phyloP scores from a whole-genome alignment of 106 monocot species.

The Agapanthus africanus region DNA sequence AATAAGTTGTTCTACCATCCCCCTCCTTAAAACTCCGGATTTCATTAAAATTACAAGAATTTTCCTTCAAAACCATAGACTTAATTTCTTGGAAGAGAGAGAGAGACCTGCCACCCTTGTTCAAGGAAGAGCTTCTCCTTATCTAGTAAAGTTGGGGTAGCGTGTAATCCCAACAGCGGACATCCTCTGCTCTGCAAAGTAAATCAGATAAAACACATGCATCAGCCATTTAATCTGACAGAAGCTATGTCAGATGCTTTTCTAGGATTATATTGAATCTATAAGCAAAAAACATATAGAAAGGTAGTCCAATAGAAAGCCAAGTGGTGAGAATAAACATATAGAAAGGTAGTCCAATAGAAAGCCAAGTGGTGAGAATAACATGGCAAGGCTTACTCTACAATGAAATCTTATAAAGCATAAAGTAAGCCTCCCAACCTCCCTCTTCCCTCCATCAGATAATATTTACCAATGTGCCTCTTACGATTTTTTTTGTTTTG shows the following conservation, averaged over 20 bases:
- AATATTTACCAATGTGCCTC: too few species aligned
- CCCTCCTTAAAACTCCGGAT: background rate
- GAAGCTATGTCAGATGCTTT: background rate
- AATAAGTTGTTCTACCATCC: background rate
- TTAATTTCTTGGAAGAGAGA: background rate
- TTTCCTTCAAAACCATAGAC: background rate
- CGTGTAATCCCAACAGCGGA: constrained; percentile 67
- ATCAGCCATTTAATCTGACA: constrained; percentile 3
- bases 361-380: too few species aligned
- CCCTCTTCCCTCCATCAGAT: background rate
- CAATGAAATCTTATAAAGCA: background rate
- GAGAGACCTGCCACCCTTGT: constrained; percentile 69
- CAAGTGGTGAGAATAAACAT: background rate
- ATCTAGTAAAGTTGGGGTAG: constrained; percentile 58
- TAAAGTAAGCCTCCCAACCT: background rate
- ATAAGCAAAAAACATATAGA: background rate
- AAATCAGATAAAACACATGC: constrained; percentile 7
- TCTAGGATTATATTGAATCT: background rate
- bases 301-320: background rate
- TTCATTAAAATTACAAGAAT: background rate
- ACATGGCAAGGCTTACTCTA: background rate
- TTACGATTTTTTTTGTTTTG: too few species aligned
- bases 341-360: too few species aligned
- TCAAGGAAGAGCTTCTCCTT: constrained; percentile 76
- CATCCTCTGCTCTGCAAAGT: constrained; percentile 80